Conservation (phyloP, 257 asterid species). For the Striga asiatica region DNA sequence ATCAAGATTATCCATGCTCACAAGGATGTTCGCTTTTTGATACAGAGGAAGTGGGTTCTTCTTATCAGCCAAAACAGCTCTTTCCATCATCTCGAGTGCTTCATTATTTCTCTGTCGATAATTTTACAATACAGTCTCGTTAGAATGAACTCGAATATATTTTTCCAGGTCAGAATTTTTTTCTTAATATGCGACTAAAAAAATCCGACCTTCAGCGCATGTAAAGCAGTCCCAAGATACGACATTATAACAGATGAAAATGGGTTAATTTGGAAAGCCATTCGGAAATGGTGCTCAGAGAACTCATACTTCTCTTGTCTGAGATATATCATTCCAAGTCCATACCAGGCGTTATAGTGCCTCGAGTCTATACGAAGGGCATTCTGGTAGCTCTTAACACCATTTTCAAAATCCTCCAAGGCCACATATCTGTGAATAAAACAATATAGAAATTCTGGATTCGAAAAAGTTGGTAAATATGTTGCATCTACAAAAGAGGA, state of each 20-base stretch:
- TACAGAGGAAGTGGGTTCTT: conserved; percentile 92
- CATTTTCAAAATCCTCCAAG: conserved; percentile 86
- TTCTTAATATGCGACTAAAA: background rate
- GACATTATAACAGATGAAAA: conserved; percentile 92
- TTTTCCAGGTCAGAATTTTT: conserved; percentile 1
- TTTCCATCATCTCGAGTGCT: conserved; percentile 85
- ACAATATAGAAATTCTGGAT: conserved; percentile 2
- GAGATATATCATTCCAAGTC: conserved; percentile 93
- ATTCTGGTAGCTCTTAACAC: conserved; percentile 70
- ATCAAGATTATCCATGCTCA: conserved; percentile 71
- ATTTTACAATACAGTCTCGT: conserved; percentile 4
- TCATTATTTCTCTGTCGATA: conserved; percentile 55
- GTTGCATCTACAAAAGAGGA: conserved; percentile 7
- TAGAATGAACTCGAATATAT: conserved; percentile 6
- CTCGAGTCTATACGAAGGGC: conserved; percentile 78
- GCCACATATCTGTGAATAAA: conserved; percentile 60
- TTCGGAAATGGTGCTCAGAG: conserved; percentile 86
- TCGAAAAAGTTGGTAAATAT: background rate
- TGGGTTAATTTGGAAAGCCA: conserved; percentile 81
- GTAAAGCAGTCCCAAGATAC: conserved; percentile 85
- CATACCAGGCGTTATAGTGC: conserved; percentile 98
- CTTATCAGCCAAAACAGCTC: conserved; percentile 82
- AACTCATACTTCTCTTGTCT: conserved; percentile 89
- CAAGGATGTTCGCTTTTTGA: conserved; percentile 88
- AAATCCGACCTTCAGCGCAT: conserved; percentile 60